Base-by-base conservation (phyloP, 345 rosid species). In the Crucihimalaya himalaica region DNA sequence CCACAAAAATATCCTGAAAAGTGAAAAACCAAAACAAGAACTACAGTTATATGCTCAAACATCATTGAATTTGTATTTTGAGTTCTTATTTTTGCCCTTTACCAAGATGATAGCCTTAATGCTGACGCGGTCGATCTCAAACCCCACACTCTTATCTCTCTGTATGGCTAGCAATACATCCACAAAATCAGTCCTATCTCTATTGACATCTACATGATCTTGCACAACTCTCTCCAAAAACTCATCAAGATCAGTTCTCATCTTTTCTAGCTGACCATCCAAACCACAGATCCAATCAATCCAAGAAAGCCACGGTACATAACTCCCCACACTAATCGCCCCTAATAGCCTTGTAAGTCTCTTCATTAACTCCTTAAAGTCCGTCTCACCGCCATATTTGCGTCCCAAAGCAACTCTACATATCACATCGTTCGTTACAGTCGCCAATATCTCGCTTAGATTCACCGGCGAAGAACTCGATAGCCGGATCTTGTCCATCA, bases 221-320 rank as follows among this genome's bases (percentile, higher is more conserved):
- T 68, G 54, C 5, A 81, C 31, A 8, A 79, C 48, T 56, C 55
- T 72, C 12, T 76, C 78, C 0, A 76, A 40, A 10, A 81, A 67
- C 2, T 53, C 69, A 40, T 83, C 83, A 5, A 83, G 16, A 3
- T 79, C 78, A 13, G 23, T 81, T 0, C 16, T 39, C 0, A 72
- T 75, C 71, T 56, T 79, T 3, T 73, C 55, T 5, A 71, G 13
- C 11, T 50, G 66, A 2, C 23, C 52, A 57, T 73, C 28, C 47
- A 73, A 39, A 27, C 84, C 86, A 1, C 47, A 1, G 1, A 79
- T 29, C 70, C 51, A 16, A 29, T 73, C 79, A 10, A 83, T 12
- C 92, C 86, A 86, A 2, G 74, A 68, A 51, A 87, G 83, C 73
- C 85, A 83, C 5, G 89, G 89, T 12, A 88, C 65, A 53, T 42